Base-by-base conservation (phyloP, 345 rosid species). In the Citrus sp. region DNA sequence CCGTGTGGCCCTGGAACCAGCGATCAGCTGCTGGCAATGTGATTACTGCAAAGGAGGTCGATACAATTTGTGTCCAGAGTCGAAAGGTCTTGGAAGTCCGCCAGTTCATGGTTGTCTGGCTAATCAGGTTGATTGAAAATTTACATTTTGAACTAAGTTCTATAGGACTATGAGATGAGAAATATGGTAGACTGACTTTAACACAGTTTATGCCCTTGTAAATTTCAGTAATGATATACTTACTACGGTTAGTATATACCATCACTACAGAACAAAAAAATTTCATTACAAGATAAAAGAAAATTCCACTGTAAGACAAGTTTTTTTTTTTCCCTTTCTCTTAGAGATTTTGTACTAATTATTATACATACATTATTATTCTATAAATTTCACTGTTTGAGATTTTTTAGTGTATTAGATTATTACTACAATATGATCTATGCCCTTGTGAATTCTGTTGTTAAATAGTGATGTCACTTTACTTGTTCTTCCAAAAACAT, bases 51-150 rank as follows among this genome's bases (percentile, higher is more conserved):
- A 82, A 79, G 86, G 85, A 37, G 99, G 99, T 70, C 82, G 93
- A 55, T 95, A 95, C 84, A 95, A 93, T 77, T 90, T 95, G 42
- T 95, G 98, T 79, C 94, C 94, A 0, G 90, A 92, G 78, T 92
- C 94, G 99, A 96, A 96, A 87, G 91, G 92, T 84, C 94, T 96
- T 32, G 97, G 94, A 58, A 89, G 97, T 59, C 98, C 99, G 25
- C 97, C 99, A 0, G 87, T 90, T 64, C 92, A 94, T 76, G 99
- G 99, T 35, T 92, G 98, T 62, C 88, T 96, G 77, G 97, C 98
- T 21, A 91, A 96, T 82, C 92, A 92, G 87, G 95, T 89, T 54
- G 30, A 60, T 51, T 30, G 21, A 70, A 42, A 67, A 51, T 56
- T 70, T 67, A 24, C 30, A 10, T 77, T 66, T 68, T 24, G 56